These are phyloP conservation scores for Musa schizocarpa DNA, from an alignment of 176 grass and related monocot genomes.

Conservation along the genomic window DNA sequence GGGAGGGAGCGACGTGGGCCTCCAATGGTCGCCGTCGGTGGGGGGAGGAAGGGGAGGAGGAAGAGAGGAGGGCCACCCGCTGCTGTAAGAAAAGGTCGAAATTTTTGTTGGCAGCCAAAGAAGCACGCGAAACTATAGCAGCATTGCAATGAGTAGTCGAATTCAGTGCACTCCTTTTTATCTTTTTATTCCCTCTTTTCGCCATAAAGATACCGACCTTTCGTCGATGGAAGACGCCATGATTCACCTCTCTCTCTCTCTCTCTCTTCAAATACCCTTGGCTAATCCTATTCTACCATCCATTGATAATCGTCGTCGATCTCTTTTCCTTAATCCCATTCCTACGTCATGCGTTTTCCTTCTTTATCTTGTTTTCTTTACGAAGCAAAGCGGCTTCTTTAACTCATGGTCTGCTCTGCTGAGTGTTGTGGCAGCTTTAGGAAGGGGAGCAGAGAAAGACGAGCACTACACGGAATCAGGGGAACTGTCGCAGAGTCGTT, in stretches of 20 bases:
- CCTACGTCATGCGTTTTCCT: background rate
- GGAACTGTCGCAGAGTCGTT: slow-evolving; percentile 14
- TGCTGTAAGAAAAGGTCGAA: slow-evolving; percentile 10
- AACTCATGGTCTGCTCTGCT: background rate
- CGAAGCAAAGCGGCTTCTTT: slow-evolving; percentile 4
- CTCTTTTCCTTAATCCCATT: background rate
- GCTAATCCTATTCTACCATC: background rate
- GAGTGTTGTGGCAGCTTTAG: slow-evolving; percentile 38
- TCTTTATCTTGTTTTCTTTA: background rate
- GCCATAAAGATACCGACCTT: slow-evolving; percentile 75
- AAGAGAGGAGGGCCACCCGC: background rate
- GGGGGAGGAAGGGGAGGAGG: background rate
- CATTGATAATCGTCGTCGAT: background rate
- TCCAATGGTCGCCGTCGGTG: background rate
- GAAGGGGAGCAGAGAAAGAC: slow-evolving; percentile 25
- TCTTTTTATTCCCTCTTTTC: slow-evolving; percentile 27
- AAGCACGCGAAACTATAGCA: slow-evolving; percentile 20
- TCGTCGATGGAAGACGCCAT: slow-evolving; percentile 60
- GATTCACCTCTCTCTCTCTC: slow-evolving; percentile 32
- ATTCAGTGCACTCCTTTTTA: slow-evolving; percentile 24
- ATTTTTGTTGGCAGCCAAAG: slow-evolving; percentile 19
- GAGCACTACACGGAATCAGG: slow-evolving; percentile 40
- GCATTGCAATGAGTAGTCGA: slow-evolving; percentile 28
- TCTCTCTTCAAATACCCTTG: background rate
- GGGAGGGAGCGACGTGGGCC: background rate